Evolutionary conservation across 1,284 basidiomycete genomes (phyloP), one percentile per base, ranked within the genome.

Genomic region (Apiotrichum veenhuisii): DNA sequence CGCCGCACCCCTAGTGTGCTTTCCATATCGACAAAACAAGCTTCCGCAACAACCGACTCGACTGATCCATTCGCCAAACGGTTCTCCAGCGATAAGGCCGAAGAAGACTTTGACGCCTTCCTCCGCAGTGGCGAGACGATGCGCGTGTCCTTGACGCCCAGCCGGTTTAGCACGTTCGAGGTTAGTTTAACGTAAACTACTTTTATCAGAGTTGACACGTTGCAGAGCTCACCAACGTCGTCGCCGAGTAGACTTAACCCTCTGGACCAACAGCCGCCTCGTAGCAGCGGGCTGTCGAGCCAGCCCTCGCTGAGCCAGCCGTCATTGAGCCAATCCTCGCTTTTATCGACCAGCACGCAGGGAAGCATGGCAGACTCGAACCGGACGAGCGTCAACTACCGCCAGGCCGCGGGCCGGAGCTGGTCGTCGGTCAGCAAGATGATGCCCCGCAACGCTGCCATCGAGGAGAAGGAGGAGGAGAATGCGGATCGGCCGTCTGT

Each of bases 101-200:
- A 74, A 46, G 74, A 87, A 59, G 89, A 93, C 73, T 96, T 96
- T 74, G 92, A 96, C 76, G 85, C 90, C 72, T 80, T 95, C 72
- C 86, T 96, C 83, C 84, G 85, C 52, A 91, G 88, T 58, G 85
- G 87, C 54, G 81, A 87, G 54, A 95, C 92, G 11, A 89, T 94
- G 87, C 95, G 93, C 74, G 87, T 98, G 67, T 95, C 91, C 48
- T 81, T 97, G 59, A 98, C 94, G 27, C 94, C 94, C 55, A 88
- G 94, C 78, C 82, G 92, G 52, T 80, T 96, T 55, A 88, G 86
- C 74, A 89, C 85, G 40, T 92, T 93, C 83, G 91, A 94, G 81
- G 92, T 92, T 77, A 74, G 78, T 67, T 11, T 14, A 34, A 34
- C 10, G 30, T 11, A 15, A 11, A 27, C 23, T 42, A 10, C 3